Evolutionary conservation across 2,329 filamentous ascomycete species (phyloP).

Genomic region (Incumbomyces lentus): DNA sequence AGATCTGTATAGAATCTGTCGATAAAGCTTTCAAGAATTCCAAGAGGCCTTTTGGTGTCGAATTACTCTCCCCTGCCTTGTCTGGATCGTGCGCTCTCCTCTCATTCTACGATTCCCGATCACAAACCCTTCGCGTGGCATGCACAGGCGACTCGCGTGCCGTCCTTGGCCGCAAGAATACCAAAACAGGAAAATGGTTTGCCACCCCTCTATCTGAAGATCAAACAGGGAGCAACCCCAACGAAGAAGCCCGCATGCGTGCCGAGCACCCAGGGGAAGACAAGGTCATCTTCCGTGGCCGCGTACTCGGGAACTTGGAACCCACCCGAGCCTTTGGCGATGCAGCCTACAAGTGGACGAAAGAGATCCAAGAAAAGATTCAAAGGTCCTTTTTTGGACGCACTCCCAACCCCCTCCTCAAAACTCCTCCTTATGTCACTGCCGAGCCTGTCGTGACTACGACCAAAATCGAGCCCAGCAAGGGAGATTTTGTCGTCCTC

Average conservation of each 20-base stretch:
- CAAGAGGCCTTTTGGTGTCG: constrained; percentile 81
- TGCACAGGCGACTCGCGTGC: constrained; percentile 95
- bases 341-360: constrained; percentile 91
- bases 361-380: constrained; percentile 71
- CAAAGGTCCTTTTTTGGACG: constrained; percentile 81
- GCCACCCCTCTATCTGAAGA: constrained; percentile 84
- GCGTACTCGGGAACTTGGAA: constrained; percentile 83
- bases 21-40: constrained; percentile 81
- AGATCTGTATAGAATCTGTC: constrained; percentile 89
- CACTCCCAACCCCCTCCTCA: constrained; percentile 63
- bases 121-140: constrained; percentile 81
- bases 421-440: constrained; percentile 92
- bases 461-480: constrained; percentile 77
- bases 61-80: constrained; percentile 81
- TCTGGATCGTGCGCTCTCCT: constrained; percentile 95
- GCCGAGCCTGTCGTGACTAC: constrained; percentile 92
- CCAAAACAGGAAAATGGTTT: constrained; percentile 74
- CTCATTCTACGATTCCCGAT: constrained; percentile 86
- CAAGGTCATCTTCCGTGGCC: constrained; percentile 75
- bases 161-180: constrained; percentile 68
- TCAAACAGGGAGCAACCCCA: constrained; percentile 81
- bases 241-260: constrained; percentile 72
- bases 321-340: constrained; percentile 93
- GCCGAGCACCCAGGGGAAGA: constrained; percentile 75
- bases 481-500: constrained; percentile 90